Conservation (phyloP, 768 basidiomycete species). For the Mycena venus region DNA sequence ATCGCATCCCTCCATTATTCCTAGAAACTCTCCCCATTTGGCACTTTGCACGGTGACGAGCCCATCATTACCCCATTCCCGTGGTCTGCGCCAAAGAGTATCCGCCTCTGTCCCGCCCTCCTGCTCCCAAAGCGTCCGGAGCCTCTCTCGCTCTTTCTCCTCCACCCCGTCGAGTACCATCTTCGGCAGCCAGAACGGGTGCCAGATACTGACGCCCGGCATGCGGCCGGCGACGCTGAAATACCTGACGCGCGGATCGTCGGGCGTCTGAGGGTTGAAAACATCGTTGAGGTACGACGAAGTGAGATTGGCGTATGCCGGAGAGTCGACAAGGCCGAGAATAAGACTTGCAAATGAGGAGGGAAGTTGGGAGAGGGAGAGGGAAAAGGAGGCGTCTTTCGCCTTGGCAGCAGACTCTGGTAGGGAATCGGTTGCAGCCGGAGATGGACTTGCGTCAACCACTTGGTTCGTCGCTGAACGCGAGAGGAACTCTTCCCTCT, state of each 20-base stretch:
- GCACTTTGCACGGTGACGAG: conserved; percentile 93
- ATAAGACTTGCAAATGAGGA: conserved; percentile 90
- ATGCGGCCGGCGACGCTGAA: conserved; percentile 91
- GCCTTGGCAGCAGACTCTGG: conserved; percentile 43
- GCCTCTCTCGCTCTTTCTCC: conserved; percentile 63
- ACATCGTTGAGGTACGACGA: conserved; percentile 82
- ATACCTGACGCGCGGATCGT: conserved; percentile 89
- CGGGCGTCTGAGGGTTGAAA: conserved; percentile 88
- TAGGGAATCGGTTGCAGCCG: conserved; percentile 12
- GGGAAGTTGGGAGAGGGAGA: conserved; percentile 75
- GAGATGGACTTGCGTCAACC: conserved; percentile 24
- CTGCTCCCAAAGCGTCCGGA: conserved; percentile 54
- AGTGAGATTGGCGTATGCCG: conserved; percentile 95
- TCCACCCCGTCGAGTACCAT: conserved; percentile 92
- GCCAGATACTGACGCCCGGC: conserved; percentile 78
- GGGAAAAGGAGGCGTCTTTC: conserved; percentile 43
- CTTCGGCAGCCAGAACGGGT: conserved; percentile 98
- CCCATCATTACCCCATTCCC: conserved; percentile 90
- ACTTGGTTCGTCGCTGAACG: conserved; percentile 14
- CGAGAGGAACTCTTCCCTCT: conserved; percentile 53
- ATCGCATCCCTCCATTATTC: conserved; percentile 89
- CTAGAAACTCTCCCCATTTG: conserved; percentile 96
- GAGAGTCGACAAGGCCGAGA: conserved; percentile 92
- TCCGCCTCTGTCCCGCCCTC: conserved; percentile 26
- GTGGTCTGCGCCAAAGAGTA: conserved; percentile 64